These are phyloP conservation scores for Exobasidium rhododendri DNA, from an alignment of 1,284 basidiomycete species.

Conservation along the genomic window DNA sequence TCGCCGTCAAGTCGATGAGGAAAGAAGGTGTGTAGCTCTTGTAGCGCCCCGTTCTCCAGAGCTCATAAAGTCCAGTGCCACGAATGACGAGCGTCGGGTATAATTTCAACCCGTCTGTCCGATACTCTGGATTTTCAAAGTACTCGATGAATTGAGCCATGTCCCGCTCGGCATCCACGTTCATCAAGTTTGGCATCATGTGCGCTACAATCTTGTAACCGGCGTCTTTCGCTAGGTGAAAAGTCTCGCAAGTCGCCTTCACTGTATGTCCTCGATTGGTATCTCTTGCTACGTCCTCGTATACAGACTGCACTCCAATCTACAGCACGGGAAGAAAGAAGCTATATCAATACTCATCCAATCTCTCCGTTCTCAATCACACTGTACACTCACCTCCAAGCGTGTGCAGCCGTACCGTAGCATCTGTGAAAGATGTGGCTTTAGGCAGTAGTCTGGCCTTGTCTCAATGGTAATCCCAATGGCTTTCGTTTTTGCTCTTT, in stretches of 20 bases:
- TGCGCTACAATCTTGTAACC: conserved; percentile 86
- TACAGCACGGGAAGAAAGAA: not conserved
- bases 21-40: conserved; percentile 99
- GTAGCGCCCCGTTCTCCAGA: conserved; percentile 93
- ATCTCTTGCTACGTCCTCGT: conserved; percentile 97
- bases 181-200: conserved; percentile 68
- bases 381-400: conserved; percentile 69
- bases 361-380: too few relatives aligned
- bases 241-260: conserved; percentile 92
- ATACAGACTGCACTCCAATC: conserved; percentile 97
- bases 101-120: conserved; percentile 95
- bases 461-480: conserved; percentile 99
- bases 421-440: conserved; percentile 97
- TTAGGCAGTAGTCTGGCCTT: conserved; percentile 93
- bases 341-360: too few relatives aligned
- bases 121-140: conserved; percentile 96
- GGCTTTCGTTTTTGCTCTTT: conserved; percentile 94
- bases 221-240: conserved; percentile 97
- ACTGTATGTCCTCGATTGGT: conserved; percentile 95
- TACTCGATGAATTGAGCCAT: conserved; percentile 97
- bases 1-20: conserved; percentile 91
- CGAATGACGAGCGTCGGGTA: conserved; percentile 98
- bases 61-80: conserved; percentile 92
- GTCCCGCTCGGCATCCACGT: conserved; percentile 86
- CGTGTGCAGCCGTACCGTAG: conserved; percentile 97